Percentiles rank a stretch among this genome's conserved stretches.
These are phyloP conservation scores for Hibiscus tridactylites DNA, from an alignment of 345 rosid species.

Conservation along the genomic window DNA sequence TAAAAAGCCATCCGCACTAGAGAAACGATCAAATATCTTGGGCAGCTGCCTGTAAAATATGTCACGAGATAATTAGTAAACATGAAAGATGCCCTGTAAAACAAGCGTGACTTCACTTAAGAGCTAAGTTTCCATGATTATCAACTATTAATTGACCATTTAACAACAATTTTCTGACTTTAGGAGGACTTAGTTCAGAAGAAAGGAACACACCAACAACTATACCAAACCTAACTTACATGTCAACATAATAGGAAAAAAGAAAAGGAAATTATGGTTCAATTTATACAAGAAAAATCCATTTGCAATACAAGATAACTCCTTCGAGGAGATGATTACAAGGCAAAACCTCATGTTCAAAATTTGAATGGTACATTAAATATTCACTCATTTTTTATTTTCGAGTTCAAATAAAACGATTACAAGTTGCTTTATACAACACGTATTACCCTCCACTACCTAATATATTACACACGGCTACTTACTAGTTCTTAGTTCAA, in stretches of 20 bases:
- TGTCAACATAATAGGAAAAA: neutral
- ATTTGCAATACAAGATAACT: neutral
- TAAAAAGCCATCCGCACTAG: slow-evolving; percentile 86
- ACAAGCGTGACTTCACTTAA: neutral
- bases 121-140: slow-evolving; percentile 5
- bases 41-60: slow-evolving; percentile 62
- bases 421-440: neutral
- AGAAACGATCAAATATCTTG: slow-evolving; percentile 55
- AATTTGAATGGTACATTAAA: too few relatives aligned
- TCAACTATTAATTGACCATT: slow-evolving; percentile 9
- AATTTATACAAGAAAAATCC: neutral
- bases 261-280: neutral
- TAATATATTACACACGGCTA: neutral
- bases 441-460: neutral
- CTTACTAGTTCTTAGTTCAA: too few relatives aligned
- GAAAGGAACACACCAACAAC: neutral
- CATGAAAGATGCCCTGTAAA: neutral
- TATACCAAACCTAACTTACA: neutral
- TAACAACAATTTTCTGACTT: slow-evolving; percentile 7
- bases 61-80: slow-evolving; percentile 12
- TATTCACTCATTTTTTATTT: neutral
- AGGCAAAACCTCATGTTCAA: neutral
- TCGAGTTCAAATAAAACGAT: neutral
- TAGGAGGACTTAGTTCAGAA: neutral
- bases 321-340: neutral